phyloP scores from a whole-genome alignment of 164 flowering plant species.

The Vitis riparia region DNA sequence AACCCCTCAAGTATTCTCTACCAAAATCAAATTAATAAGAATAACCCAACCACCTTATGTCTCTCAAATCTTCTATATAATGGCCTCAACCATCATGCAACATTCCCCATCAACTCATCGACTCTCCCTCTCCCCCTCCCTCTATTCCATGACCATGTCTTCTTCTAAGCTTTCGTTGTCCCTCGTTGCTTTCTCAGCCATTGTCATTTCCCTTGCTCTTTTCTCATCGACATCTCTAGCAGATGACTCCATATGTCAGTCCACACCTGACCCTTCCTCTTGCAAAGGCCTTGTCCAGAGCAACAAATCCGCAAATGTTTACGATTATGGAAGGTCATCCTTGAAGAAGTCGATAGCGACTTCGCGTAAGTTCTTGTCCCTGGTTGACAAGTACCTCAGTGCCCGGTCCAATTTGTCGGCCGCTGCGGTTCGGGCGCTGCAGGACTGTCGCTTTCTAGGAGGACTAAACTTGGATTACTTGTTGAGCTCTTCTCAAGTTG shows the following conservation, averaged over 20 bases:
- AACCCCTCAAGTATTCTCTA: not conserved
- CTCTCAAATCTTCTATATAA: not conserved
- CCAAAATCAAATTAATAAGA: too few species aligned
- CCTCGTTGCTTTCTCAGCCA: not conserved
- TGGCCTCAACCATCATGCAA: not conserved
- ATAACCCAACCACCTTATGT: too few species aligned
- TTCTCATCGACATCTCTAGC: slow-evolving; percentile 20
- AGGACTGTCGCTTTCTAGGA: slow-evolving; percentile 53
- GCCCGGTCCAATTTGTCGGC: slow-evolving; percentile 20
- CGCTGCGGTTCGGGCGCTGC: slow-evolving; percentile 41
- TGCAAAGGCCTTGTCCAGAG: slow-evolving; percentile 35
- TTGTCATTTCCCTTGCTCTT: slow-evolving; percentile 14
- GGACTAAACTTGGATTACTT: slow-evolving; percentile 43
- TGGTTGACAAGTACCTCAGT: slow-evolving; percentile 32
- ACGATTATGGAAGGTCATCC: slow-evolving; percentile 38
- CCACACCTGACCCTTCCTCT: slow-evolving; percentile 34
- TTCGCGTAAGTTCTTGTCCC: slow-evolving; percentile 27
- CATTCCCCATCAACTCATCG: not conserved
- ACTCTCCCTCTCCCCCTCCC: not conserved
- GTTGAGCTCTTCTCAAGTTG: slow-evolving; percentile 15
- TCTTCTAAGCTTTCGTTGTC: not conserved
- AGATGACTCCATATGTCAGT: slow-evolving; percentile 31
- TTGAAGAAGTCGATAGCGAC: slow-evolving; percentile 40
- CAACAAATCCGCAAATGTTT: slow-evolving; percentile 27
- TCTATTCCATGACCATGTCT: not conserved